Evolutionary conservation across 2,329 filamentous ascomycete genomes (phyloP).

Genomic region (Cryphonectria nitschkei): DNA sequence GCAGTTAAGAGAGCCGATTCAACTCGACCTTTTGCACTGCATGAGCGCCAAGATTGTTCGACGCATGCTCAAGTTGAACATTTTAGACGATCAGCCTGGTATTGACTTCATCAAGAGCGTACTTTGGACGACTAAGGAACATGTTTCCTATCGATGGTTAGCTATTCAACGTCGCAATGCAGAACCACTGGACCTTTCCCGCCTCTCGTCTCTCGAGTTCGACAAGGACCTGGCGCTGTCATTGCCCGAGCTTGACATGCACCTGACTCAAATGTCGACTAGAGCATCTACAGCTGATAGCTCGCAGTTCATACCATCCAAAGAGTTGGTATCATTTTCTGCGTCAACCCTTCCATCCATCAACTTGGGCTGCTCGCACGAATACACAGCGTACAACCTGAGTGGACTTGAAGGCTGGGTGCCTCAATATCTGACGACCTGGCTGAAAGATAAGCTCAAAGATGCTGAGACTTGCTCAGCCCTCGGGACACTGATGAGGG

Average conservation of each 20-base stretch:
- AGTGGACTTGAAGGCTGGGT: constrained; percentile 7
- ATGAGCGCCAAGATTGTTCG: constrained; percentile 51
- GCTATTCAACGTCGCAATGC: background rate
- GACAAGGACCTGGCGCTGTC: background rate
- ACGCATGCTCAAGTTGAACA: constrained; percentile 46
- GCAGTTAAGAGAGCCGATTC: background rate
- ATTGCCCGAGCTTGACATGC: background rate
- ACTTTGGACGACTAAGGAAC: background rate
- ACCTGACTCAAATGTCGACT: background rate
- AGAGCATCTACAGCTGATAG: background rate
- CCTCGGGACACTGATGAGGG: constrained; percentile 33
- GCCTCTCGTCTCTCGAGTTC: constrained; percentile 1
- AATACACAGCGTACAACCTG: constrained; percentile 6
- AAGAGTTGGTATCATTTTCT: background rate
- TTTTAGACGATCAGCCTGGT: background rate
- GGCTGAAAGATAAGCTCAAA: background rate
- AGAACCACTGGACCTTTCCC: background rate
- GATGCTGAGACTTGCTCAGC: background rate
- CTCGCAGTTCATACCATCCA: background rate
- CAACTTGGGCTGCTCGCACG: too few species aligned
- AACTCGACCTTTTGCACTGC: constrained; percentile 38
- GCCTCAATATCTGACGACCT: background rate
- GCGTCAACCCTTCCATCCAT: background rate
- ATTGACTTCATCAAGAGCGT: background rate
- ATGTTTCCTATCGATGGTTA: background rate